phyloP scores from a whole-genome alignment of 2,329 filamentous ascomycete species.

The Penicillium vulpinum region DNA sequence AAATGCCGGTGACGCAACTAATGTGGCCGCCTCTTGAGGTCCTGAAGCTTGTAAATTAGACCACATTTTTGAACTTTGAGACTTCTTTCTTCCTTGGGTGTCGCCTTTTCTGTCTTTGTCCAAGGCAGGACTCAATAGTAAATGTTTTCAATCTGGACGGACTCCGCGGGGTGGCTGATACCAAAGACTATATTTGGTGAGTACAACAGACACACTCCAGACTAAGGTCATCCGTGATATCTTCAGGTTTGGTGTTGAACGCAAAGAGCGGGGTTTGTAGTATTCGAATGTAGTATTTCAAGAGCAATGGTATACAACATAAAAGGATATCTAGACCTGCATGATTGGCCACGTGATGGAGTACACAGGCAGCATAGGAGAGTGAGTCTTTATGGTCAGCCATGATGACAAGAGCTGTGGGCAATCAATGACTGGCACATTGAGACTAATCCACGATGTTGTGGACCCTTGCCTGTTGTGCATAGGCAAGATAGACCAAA shows the following conservation, averaged over 20 bases:
- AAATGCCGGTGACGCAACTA: conserved; percentile 21
- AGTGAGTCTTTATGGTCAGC: neutral
- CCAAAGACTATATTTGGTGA: neutral
- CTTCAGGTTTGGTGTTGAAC: neutral
- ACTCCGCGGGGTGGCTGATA: neutral
- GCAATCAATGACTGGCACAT: neutral
- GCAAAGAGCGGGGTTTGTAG: neutral
- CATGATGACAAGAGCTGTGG: neutral
- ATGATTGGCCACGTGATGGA: neutral
- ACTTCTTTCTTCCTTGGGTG: conserved; percentile 20
- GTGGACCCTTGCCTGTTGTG: neutral
- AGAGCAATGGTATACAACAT: neutral
- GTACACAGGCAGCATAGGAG: neutral
- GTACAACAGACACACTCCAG: neutral
- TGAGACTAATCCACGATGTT: neutral
- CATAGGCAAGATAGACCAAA: neutral
- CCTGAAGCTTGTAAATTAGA: conserved; percentile 33
- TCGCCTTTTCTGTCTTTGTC: neutral
- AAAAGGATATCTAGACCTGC: neutral
- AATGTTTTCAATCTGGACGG: neutral
- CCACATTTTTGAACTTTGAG: conserved; percentile 26
- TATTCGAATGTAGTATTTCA: neutral
- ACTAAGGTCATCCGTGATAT: neutral
- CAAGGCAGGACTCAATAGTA: neutral
- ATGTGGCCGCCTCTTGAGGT: conserved; percentile 26